Conservation (phyloP, 768 basidiomycete species). For the Serpula lacrymans region DNA sequence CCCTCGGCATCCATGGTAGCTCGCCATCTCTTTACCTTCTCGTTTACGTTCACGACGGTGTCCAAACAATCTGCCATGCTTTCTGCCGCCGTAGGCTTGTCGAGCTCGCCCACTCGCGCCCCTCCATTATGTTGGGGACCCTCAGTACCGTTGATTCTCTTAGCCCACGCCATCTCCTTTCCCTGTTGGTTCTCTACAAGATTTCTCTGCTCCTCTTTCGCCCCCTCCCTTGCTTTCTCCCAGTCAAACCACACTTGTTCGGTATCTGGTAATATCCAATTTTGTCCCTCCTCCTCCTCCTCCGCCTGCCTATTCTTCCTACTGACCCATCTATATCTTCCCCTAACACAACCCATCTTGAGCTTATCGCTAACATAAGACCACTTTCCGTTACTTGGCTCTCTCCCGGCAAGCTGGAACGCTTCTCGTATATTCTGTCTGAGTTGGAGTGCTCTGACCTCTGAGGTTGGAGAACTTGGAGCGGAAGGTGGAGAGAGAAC, state of each 20-base stretch:
- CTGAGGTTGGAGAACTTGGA: conserved; percentile 27
- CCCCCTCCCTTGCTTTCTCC: conserved; percentile 32
- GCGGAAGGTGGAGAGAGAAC: conserved; percentile 33
- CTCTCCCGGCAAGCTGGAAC: conserved; percentile 31
- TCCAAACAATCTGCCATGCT: too few relatives aligned
- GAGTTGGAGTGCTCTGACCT: conserved; percentile 26
- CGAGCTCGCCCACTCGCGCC: too few relatives aligned
- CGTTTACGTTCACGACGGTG: conserved; percentile 28
- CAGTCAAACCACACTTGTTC: conserved; percentile 49
- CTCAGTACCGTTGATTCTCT: too few relatives aligned
- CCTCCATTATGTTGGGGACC: too few relatives aligned
- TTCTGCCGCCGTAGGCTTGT: too few relatives aligned
- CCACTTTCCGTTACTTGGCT: conserved; percentile 48
- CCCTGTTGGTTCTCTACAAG: conserved; percentile 10
- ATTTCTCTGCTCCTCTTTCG: conserved; percentile 14
- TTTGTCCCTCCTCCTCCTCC: conserved; percentile 20
- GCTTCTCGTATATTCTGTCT: conserved; percentile 33
- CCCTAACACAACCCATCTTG: conserved; percentile 38
- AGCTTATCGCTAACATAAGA: conserved; percentile 36
- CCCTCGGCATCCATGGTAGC: conserved; percentile 21
- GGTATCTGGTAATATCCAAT: conserved; percentile 39
- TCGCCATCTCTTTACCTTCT: conserved; percentile 36
- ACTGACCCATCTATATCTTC: conserved; percentile 25
- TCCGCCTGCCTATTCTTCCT: conserved; percentile 16
- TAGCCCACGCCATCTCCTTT: neutral